phyloP scores from a whole-genome alignment of 805 yeast species.

The Sugiyamaella mastotermitis region DNA sequence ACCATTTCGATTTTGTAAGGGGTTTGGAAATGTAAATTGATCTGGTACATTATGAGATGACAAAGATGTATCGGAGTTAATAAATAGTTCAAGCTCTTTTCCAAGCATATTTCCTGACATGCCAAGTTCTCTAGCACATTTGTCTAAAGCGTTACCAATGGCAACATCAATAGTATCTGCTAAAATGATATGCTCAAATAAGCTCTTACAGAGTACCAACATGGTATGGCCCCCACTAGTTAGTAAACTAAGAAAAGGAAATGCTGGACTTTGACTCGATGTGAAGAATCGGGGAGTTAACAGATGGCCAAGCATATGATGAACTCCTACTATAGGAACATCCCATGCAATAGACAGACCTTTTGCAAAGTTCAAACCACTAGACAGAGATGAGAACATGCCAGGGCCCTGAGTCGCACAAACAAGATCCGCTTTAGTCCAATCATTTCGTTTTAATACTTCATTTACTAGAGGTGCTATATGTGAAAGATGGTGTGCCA shows the following conservation, averaged over 20 bases:
- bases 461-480: constrained; percentile 47
- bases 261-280: constrained; percentile 56
- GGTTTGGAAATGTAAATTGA: constrained; percentile 38
- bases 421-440: constrained; percentile 50
- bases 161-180: constrained; percentile 82
- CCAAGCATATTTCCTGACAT: constrained; percentile 81
- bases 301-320: constrained; percentile 94
- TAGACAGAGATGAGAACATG: constrained; percentile 81
- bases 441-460: constrained; percentile 32
- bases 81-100: constrained; percentile 63
- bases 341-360: constrained; percentile 78
- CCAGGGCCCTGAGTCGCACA: constrained; percentile 97
- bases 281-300: constrained; percentile 52
- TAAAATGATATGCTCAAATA: constrained; percentile 64
- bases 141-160: constrained; percentile 88
- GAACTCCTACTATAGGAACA: constrained; percentile 79
- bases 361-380: constrained; percentile 78
- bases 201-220: constrained; percentile 59
- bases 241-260: constrained; percentile 67
- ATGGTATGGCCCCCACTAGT: constrained; percentile 95
- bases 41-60: constrained; percentile 16
- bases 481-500: constrained; percentile 62
- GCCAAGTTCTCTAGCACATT: constrained; percentile 84
- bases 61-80: constrained; percentile 28
- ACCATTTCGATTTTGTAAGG: constrained; percentile 45